These are phyloP conservation scores for Botryotinia globosa DNA, from an alignment of 2,329 filamentous ascomycete genomes.

Conservation along the genomic window DNA sequence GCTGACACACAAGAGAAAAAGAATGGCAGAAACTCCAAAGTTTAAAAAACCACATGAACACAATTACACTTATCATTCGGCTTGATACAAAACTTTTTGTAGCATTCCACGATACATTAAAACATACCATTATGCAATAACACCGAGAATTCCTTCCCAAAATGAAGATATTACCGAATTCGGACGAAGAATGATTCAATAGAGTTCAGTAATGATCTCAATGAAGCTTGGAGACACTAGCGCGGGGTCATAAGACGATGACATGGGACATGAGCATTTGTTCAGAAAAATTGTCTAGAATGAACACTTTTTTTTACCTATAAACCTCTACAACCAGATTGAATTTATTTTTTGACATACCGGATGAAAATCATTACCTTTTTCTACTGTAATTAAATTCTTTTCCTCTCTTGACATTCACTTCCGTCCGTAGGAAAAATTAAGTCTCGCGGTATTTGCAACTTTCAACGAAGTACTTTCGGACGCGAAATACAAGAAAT, in stretches of 20 bases:
- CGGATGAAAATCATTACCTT: neutral
- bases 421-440: neutral
- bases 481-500: neutral
- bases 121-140: neutral
- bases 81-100: neutral
- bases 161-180: neutral
- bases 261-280: constrained; percentile 17
- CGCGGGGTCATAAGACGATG: constrained; percentile 18
- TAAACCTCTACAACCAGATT: neutral
- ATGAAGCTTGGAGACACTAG: neutral
- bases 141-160: constrained; percentile 2
- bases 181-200: constrained; percentile 11
- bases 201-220: constrained; percentile 2
- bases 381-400: neutral
- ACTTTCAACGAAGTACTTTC: neutral
- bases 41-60: neutral
- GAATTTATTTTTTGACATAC: neutral
- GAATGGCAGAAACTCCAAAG: neutral
- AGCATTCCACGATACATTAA: neutral
- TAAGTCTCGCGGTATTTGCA: neutral
- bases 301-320: neutral
- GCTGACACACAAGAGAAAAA: neutral
- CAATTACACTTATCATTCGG: neutral
- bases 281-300: neutral
- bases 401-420: neutral